A percentile compares a stretch with the other conserved stretches of the same genome.
Evolutionary conservation across 345 rosid species (phyloP).

Genomic region (Cardiospermum halicacabum): DNA sequence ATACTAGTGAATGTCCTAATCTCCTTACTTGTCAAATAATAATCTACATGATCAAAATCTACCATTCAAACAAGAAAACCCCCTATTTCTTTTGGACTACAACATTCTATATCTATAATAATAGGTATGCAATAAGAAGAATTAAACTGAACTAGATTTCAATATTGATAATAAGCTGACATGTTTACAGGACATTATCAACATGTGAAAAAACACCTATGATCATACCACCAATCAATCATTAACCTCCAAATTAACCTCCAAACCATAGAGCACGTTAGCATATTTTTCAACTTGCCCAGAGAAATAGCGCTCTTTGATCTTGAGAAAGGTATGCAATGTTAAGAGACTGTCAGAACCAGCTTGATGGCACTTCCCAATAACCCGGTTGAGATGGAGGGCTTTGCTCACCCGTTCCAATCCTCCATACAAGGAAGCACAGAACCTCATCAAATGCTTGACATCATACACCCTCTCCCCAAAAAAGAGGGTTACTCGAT

Average conservation of each 20-base stretch:
- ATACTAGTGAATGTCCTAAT: neutral
- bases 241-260: constrained; percentile 30
- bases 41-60: neutral
- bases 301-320: constrained; percentile 26
- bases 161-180: constrained; percentile 19
- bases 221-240: constrained; percentile 10
- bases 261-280: constrained; percentile 49
- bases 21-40: neutral
- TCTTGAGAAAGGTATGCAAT: constrained; percentile 32
- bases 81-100: neutral
- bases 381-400: constrained; percentile 34
- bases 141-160: constrained; percentile 19
- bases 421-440: constrained; percentile 43
- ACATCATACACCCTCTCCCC: constrained; percentile 51
- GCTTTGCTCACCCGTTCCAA: constrained; percentile 42
- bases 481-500: constrained; percentile 29
- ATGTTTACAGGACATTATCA: constrained; percentile 20
- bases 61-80: neutral
- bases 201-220: constrained; percentile 6
- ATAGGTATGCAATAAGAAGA: neutral
- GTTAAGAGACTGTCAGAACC: constrained; percentile 52
- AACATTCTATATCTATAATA: neutral
- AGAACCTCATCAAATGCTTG: constrained; percentile 52
- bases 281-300: constrained; percentile 28
- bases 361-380: constrained; percentile 49